These are phyloP conservation scores for Sanghuangporus weigelae DNA, from an alignment of 1,284 basidiomycete genomes.

Conservation along the genomic window DNA sequence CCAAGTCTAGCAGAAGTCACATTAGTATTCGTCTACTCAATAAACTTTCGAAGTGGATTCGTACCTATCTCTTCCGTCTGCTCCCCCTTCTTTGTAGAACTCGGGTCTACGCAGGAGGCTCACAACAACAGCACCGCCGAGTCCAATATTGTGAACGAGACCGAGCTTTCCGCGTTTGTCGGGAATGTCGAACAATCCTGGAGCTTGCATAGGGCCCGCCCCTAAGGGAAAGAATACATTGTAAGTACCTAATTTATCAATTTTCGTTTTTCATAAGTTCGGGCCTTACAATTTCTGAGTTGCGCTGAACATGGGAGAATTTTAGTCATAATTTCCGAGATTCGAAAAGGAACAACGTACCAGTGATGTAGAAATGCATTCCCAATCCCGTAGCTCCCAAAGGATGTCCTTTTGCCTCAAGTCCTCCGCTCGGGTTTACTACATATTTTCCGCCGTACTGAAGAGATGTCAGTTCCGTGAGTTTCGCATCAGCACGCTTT, in stretches of 20 bases:
- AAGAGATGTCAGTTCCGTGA: neutral
- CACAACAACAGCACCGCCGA: slow-evolving; percentile 77
- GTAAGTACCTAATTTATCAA: neutral
- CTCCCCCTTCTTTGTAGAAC: slow-evolving; percentile 57
- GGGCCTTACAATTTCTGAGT: slow-evolving; percentile 56
- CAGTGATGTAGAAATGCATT: slow-evolving; percentile 85
- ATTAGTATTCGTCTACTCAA: neutral
- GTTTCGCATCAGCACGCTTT: neutral
- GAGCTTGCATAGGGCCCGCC: slow-evolving; percentile 79
- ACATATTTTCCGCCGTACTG: slow-evolving; percentile 84
- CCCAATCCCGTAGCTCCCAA: slow-evolving; percentile 82
- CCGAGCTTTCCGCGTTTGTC: slow-evolving; percentile 74
- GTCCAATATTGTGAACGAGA: slow-evolving; percentile 79
- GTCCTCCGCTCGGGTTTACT: slow-evolving; percentile 82
- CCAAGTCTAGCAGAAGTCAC: slow-evolving; percentile 47
- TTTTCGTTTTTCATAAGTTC: neutral
- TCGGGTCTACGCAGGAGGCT: slow-evolving; percentile 69
- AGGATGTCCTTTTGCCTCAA: slow-evolving; percentile 85
- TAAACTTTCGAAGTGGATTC: slow-evolving; percentile 11
- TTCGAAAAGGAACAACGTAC: slow-evolving; percentile 36
- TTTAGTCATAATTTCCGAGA: neutral
- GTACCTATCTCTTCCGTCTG: slow-evolving; percentile 63
- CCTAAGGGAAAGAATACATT: slow-evolving; percentile 37
- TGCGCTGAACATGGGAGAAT: slow-evolving; percentile 47
- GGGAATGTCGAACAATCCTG: slow-evolving; percentile 55